These are phyloP conservation scores for Platanus orientalis DNA, from an alignment of 164 flowering plant genomes.

Conservation along the genomic window DNA sequence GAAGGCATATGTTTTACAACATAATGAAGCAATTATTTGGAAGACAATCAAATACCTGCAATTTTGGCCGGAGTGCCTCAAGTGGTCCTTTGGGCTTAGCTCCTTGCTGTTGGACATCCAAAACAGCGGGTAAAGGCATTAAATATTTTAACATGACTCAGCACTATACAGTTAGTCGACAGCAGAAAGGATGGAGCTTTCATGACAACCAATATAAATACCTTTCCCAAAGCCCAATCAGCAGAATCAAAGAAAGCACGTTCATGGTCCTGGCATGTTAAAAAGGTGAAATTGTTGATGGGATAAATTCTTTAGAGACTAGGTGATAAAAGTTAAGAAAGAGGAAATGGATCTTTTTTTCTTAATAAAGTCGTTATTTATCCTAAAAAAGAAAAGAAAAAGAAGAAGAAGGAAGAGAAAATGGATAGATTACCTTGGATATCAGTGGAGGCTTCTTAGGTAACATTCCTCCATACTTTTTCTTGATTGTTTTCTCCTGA, in stretches of 20 bases:
- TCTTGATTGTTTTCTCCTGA: slow-evolving; percentile 72
- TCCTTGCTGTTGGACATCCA: slow-evolving; percentile 64
- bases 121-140: not conserved
- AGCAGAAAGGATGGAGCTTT: not conserved
- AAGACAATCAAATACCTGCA: slow-evolving; percentile 52
- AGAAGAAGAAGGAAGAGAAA: not conserved
- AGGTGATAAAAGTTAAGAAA: not conserved
- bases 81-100: slow-evolving; percentile 94
- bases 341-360: no score
- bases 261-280: slow-evolving; percentile 73
- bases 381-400: no score
- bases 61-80: slow-evolving; percentile 89
- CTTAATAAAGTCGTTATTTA: no score
- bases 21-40: not conserved
- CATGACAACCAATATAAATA: slow-evolving; percentile 14
- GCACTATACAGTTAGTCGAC: not conserved
- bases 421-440: slow-evolving; percentile 66
- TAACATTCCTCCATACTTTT: slow-evolving; percentile 81
- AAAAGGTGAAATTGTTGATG: slow-evolving; percentile 1
- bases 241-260: slow-evolving; percentile 98
- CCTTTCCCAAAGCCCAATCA: slow-evolving; percentile 99
- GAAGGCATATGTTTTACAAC: not conserved
- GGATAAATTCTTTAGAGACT: not conserved
- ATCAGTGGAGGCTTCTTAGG: slow-evolving; percentile 83
- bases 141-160: not conserved